Evolutionary conservation across 176 grass and related monocot genomes (phyloP), one percentile per base, ranked within the genome.

Genomic region (Dactylis glomerata): DNA sequence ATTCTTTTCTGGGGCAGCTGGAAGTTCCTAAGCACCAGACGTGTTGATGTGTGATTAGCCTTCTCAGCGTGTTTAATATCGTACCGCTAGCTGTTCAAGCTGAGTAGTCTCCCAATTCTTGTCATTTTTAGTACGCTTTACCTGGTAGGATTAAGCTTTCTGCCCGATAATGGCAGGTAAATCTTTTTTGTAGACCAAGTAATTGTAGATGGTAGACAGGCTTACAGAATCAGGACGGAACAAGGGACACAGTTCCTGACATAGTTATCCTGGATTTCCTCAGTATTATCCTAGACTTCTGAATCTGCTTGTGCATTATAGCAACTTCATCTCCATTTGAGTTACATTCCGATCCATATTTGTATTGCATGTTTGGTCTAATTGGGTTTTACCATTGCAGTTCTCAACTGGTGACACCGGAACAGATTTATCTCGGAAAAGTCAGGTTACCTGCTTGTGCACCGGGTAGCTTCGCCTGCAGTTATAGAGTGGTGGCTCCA

Each of bases 331-430:
- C 2, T 37, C 20, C 4, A 7, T 44, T 84, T 28, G 12, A 49
- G 15, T 28, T 67, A 23, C 16, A 3, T 74, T 8, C 63, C 10
- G 17, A 6, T 62, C 80, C 20, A 32, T 16, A 36, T 36, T 68
- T 57, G 1, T 38, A 38, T 68, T 22, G 8, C 33, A 22, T 77
- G 33, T n/a, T 86, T 82, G 9, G 33, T 67, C 88, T 89, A 58
- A 90, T 62, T 64, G 10, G 6, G 0, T 66, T 54, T 44, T 31
- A 61, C 9, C 24, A 2, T 82, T 77, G 28, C 51, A 82, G 79
- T 36, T 90, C 24, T 78, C 24, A 2, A 33, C 11, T 17, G 19
- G 9, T 27, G 22, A 50, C 40, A 6, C 1, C 23, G 14, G 15
- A 46, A 41, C 46, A 37, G 10, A 64, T 70, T 82, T 83, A 9